Evolutionary conservation across 2,329 filamentous ascomycete genomes (phyloP).

Genomic region (Calonectria honghensis): DNA sequence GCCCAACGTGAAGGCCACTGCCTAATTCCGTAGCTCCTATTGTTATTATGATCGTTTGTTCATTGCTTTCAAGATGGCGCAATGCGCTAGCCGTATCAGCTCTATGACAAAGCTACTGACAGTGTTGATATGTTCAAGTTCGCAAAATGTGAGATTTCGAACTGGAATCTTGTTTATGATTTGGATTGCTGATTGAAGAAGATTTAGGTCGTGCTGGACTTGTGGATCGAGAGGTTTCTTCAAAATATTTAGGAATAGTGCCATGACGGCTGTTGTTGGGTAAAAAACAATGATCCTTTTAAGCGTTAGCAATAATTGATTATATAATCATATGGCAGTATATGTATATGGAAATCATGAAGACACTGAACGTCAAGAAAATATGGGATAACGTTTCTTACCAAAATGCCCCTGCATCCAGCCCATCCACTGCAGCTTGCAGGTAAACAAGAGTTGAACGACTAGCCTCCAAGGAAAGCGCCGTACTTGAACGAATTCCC

Average conservation of each 20-base stretch:
- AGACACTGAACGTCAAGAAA: neutral
- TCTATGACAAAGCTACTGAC: neutral
- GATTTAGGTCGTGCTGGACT: neutral
- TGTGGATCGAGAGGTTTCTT: conserved; percentile 8
- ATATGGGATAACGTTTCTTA: neutral
- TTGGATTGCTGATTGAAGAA: neutral
- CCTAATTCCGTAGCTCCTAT: too few species aligned
- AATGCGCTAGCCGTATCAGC: neutral
- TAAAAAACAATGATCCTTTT: neutral
- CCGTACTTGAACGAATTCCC: neutral
- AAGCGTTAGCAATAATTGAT: neutral
- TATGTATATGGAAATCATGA: too few species aligned
- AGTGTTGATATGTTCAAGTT: neutral
- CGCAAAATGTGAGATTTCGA: neutral
- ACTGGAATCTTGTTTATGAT: conserved; percentile 4
- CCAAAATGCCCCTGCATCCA: conserved; percentile 1
- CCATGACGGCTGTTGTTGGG: neutral
- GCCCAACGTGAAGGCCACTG: too few species aligned
- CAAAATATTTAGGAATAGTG: neutral
- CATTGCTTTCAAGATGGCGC: neutral
- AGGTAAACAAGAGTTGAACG: conserved; percentile 2
- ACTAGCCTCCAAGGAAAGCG: neutral
- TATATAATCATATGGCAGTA: too few species aligned
- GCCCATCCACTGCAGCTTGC: neutral
- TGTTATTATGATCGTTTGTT: neutral